These are phyloP conservation scores for Colletotrichum phormii DNA, from an alignment of 2,329 filamentous ascomycete genomes.

Conservation along the genomic window DNA sequence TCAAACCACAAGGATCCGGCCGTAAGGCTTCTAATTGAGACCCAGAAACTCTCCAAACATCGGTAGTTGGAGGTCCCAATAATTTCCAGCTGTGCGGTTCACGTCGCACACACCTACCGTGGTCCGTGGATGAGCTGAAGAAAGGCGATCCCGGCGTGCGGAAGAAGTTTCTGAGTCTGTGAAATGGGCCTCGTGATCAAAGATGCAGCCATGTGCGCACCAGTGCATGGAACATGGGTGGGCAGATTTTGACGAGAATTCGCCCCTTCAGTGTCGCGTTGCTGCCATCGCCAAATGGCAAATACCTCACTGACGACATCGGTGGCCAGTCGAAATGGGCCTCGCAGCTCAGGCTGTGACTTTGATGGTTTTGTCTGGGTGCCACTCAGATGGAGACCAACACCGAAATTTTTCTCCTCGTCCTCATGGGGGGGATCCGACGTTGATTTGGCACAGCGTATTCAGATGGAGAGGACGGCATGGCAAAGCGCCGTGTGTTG, in stretches of 20 bases:
- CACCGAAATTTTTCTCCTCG: background rate
- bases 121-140: background rate
- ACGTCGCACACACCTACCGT: background rate
- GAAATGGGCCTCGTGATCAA: slow-evolving; percentile 27
- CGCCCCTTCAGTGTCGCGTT: slow-evolving; percentile 16
- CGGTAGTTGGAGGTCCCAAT: slow-evolving; percentile 26
- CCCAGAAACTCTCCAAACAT: slow-evolving; percentile 5
- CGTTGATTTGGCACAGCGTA: slow-evolving; percentile 1
- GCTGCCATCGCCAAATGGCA: slow-evolving; percentile 22
- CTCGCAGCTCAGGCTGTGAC: slow-evolving; percentile 4
- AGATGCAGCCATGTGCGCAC: slow-evolving; percentile 16
- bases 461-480: background rate
- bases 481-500: background rate
- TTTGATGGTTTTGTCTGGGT: slow-evolving; percentile 18
- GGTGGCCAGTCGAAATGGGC: slow-evolving; percentile 30
- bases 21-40: slow-evolving; percentile 4
- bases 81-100: slow-evolving; percentile 5
- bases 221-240: slow-evolving; percentile 1
- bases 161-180: background rate
- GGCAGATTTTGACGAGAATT: background rate
- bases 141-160: background rate
- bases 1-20: background rate
- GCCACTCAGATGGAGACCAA: slow-evolving; percentile 22
- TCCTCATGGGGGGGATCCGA: background rate
- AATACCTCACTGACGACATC: slow-evolving; percentile 32